Evolutionary conservation across 1,284 basidiomycete species (phyloP), one percentile per base, ranked within the genome.

Genomic region (Apiotrichum gamsii): DNA sequence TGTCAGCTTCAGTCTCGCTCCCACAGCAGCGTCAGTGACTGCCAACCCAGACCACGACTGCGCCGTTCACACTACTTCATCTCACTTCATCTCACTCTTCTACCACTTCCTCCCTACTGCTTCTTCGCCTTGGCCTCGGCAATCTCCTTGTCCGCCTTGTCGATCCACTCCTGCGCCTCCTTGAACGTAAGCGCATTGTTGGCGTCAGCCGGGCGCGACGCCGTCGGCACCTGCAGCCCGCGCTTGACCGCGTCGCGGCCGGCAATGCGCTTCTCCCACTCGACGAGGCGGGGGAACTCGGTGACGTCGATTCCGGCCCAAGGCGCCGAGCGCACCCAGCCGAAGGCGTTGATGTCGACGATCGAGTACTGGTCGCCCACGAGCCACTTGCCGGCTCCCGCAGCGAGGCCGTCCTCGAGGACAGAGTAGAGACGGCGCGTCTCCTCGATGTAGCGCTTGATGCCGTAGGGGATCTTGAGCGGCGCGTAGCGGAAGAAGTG

Each of bases 391-490:
- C 56, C 57, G 40, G 59, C 58, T 24, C 56, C 54, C 8, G 76
- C 75, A 25, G 72, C 64, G 2, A 91, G 78, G 18, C 82, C 80
- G 47, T 80, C 79, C 56, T 90, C 82, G 45, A 90, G 77, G 9
- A 90, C 87, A 32, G 78, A 74, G 64, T 84, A 87, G 5, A 90
- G 76, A 24, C 87, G 79, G 64, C 82, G 82, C 3, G 84, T 84
- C 75, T 90, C 88, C 29, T 84, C 78, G 21, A 78, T 57, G 71
- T 87, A 90, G 41, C 85, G 79, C 81, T 71, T 71, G 56, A 75
- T 74, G 29, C 64, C 72, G 57, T 71, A 73, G 20, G 67, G 67
- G 45, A 72, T 68, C 58, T 72, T 73, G 53, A 72, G 60, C 21
- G 70, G 69, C 14, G 69, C 69, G 57, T 70, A 72, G 39, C 67